Percentiles rank a stretch among this genome's conserved stretches.
Conservation (phyloP, 2,329 filamentous ascomycete genomes). For the Colletotrichum lentis region DNA sequence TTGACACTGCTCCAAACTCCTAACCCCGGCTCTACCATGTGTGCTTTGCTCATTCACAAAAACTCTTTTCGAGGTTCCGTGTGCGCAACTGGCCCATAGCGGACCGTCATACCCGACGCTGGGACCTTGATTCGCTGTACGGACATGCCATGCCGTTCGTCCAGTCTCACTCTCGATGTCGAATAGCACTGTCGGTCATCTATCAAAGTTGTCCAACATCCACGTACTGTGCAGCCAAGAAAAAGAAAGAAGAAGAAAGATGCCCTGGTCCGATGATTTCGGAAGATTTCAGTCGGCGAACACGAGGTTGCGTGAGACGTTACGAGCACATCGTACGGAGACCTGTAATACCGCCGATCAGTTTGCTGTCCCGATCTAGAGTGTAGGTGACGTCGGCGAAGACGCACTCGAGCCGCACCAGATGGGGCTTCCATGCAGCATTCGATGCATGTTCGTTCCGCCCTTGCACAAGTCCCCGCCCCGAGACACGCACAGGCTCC, state of each 20-base stretch:
- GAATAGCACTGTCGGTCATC: conserved; percentile 1
- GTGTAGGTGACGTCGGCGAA: conserved; percentile 15
- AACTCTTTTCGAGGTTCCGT: conserved; percentile 12
- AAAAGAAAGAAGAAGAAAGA: neutral
- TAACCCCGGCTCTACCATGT: neutral
- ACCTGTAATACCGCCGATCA: neutral
- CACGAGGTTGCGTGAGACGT: neutral
- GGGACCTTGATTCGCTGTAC: conserved; percentile 12
- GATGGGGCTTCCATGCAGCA: conserved; percentile 21
- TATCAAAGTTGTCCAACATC: neutral
- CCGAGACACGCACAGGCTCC: conserved; percentile 10
- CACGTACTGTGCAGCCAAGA: too few species aligned
- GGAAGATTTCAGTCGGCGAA: neutral
- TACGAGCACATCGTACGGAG: conserved; percentile 6
- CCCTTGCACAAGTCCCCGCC: neutral
- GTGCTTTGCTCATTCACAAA: neutral
- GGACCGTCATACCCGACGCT: conserved; percentile 14
- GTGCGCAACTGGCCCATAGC: neutral
- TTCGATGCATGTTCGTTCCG: conserved; percentile 17
- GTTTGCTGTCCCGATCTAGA: neutral
- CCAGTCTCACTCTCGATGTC: conserved; percentile 12
- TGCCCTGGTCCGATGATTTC: neutral
- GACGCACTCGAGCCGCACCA: neutral
- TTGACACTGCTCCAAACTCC: neutral
- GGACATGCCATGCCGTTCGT: conserved; percentile 21